Evolutionary conservation across 2,329 filamentous ascomycete genomes (phyloP).

Genomic region (Ophiosphaerella herpotricha): DNA sequence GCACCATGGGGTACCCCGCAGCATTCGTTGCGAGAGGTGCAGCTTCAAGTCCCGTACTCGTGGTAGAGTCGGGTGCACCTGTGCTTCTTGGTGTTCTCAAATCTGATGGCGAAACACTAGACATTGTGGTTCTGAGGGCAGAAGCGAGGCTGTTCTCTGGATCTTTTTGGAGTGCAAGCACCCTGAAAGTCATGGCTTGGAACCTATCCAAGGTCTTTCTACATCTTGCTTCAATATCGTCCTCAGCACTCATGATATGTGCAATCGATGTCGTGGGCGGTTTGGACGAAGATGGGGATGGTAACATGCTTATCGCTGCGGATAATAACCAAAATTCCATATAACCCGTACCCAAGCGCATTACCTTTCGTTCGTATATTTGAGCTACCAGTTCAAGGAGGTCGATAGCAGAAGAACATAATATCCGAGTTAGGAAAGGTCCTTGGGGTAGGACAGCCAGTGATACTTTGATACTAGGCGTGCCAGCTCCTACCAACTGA

Average conservation of each 20-base stretch:
- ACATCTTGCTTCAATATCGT: conserved; percentile 27
- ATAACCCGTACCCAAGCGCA: conserved; percentile 43
- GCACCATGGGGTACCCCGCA: conserved; percentile 6
- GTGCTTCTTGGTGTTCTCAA: conserved; percentile 9
- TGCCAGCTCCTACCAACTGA: neutral
- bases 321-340: conserved; percentile 43
- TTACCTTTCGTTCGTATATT: conserved; percentile 40
- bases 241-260: conserved; percentile 17
- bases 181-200: conserved; percentile 30
- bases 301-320: conserved; percentile 38
- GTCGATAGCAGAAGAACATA: conserved; percentile 31
- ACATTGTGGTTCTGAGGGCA: conserved; percentile 25
- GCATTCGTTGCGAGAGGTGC: neutral
- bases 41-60: neutral
- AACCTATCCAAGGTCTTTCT: conserved; percentile 34
- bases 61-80: neutral
- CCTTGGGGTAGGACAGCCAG: conserved; percentile 27
- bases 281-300: conserved; percentile 15
- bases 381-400: conserved; percentile 36
- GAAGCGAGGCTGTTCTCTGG: conserved; percentile 24
- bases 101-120: conserved; percentile 12
- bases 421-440: conserved; percentile 31
- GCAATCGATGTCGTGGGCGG: conserved; percentile 19
- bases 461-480: conserved; percentile 6
- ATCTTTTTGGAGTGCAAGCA: conserved; percentile 39